A percentile compares a stretch with the other conserved stretches of the same genome.
phyloP scores from a whole-genome alignment of 345 rosid species.

The Excoecaria agallocha region DNA sequence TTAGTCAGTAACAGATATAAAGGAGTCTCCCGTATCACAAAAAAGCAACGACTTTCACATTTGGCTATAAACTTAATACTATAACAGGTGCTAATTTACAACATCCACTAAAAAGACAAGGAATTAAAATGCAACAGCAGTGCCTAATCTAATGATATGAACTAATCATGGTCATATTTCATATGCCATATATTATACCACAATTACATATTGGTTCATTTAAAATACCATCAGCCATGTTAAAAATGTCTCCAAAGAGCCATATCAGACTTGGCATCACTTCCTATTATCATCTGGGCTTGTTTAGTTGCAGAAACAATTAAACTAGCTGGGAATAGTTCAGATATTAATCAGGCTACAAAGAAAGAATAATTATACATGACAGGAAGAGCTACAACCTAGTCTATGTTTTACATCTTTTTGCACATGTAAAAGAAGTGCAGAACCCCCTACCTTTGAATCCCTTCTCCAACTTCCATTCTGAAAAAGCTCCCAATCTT shows the following conservation, averaged over 20 bases:
- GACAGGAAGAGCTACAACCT: background rate
- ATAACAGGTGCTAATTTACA: background rate
- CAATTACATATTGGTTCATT: too few species aligned
- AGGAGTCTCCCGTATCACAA: background rate
- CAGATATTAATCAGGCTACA: background rate
- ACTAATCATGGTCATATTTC: background rate
- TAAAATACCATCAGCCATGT: background rate
- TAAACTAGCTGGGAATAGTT: slow-evolving; percentile 1
- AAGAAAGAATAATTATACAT: too few species aligned
- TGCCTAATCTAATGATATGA: too few species aligned
- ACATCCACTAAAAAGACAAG: too few species aligned
- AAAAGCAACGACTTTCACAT: too few species aligned
- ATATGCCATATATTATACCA: background rate
- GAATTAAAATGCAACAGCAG: too few species aligned
- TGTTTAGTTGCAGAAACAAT: too few species aligned
- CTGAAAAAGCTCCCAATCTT: slow-evolving; percentile 74
- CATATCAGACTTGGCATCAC: background rate
- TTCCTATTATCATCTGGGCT: background rate
- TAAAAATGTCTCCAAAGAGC: background rate
- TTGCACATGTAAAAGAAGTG: background rate
- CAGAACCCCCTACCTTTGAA: slow-evolving; percentile 54
- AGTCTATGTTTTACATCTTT: background rate
- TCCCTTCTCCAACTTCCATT: slow-evolving; percentile 98
- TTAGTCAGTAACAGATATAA: background rate
- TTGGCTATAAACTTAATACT: background rate